phyloP scores from a whole-genome alignment of 2,329 filamentous ascomycete species.

The Penicillium sp. region DNA sequence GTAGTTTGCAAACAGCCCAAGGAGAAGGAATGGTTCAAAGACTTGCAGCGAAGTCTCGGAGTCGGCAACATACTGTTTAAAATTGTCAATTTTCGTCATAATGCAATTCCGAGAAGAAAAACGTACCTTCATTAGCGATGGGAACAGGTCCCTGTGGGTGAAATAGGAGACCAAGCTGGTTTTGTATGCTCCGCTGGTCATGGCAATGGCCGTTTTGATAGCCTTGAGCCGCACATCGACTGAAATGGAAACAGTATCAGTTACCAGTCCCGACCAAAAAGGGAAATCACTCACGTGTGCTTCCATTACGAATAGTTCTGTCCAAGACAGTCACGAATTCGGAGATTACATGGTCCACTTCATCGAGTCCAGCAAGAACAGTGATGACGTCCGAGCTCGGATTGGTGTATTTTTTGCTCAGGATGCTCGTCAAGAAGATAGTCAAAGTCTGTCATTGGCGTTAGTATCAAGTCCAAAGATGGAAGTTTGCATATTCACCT shows the following conservation, averaged over 20 bases:
- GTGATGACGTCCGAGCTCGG: slow-evolving; percentile 93
- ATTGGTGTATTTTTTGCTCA: slow-evolving; percentile 90
- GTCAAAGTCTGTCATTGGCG: slow-evolving; percentile 71
- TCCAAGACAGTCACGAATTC: slow-evolving; percentile 86
- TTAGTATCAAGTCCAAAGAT: slow-evolving; percentile 33
- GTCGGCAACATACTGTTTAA: slow-evolving; percentile 75
- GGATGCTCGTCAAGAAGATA: slow-evolving; percentile 77
- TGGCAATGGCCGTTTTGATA: slow-evolving; percentile 75
- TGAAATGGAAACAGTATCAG: slow-evolving; percentile 35
- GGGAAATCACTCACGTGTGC: slow-evolving; percentile 59
- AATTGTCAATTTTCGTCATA: background rate
- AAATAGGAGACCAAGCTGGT: slow-evolving; percentile 94
- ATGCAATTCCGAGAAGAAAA: slow-evolving; percentile 10
- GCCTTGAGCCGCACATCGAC: slow-evolving; percentile 77
- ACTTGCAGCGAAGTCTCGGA: slow-evolving; percentile 64
- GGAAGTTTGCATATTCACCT: slow-evolving; percentile 58
- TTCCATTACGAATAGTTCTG: slow-evolving; percentile 74
- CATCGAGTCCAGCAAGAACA: slow-evolving; percentile 82
- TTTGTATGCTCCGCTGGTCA: slow-evolving; percentile 92
- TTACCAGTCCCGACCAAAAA: no score
- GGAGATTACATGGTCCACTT: slow-evolving; percentile 82
- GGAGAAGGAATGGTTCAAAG: slow-evolving; percentile 75
- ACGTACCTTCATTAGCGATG: slow-evolving; percentile 84
- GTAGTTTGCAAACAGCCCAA: slow-evolving; percentile 91
- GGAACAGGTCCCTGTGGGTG: slow-evolving; percentile 91